Percentiles rank a stretch among this genome's conserved stretches.
These are phyloP conservation scores for Serendipita sp. DNA, from an alignment of 768 basidiomycete genomes.

Conservation along the genomic window DNA sequence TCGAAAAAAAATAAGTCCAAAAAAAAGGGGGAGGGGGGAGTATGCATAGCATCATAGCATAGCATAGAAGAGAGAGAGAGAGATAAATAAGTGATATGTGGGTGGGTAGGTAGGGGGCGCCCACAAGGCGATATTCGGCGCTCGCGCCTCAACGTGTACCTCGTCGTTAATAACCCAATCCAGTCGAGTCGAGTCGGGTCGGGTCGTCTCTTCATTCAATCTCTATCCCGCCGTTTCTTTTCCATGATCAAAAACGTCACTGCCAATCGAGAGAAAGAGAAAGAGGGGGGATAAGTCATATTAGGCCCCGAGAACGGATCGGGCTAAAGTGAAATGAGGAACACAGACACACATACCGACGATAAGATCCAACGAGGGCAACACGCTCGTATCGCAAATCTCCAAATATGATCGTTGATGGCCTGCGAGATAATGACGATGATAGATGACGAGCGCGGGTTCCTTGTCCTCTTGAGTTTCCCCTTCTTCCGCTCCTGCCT, in stretches of 20 bases:
- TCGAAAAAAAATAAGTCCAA: too few species aligned
- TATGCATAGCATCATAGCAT: too few species aligned
- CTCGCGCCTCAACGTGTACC: too few species aligned
- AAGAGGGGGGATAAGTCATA: not conserved
- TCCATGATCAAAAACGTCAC: conserved; percentile 2
- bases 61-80: too few species aligned
- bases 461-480: too few species aligned
- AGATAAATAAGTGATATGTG: too few species aligned
- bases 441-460: not conserved
- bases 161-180: too few species aligned
- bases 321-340: too few species aligned
- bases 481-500: not conserved
- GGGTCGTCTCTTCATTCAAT: not conserved
- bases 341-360: not conserved
- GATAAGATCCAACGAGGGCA: not conserved
- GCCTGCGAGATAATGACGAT: not conserved
- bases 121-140: too few species aligned
- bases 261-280: not conserved
- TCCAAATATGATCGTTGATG: not conserved
- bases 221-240: not conserved
- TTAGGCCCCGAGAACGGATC: not conserved
- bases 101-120: too few species aligned
- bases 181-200: too few species aligned
- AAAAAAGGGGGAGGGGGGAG: too few species aligned
- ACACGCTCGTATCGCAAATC: not conserved